phyloP scores from a whole-genome alignment of 1,284 basidiomycete species.

The Austroboletus niveus region DNA sequence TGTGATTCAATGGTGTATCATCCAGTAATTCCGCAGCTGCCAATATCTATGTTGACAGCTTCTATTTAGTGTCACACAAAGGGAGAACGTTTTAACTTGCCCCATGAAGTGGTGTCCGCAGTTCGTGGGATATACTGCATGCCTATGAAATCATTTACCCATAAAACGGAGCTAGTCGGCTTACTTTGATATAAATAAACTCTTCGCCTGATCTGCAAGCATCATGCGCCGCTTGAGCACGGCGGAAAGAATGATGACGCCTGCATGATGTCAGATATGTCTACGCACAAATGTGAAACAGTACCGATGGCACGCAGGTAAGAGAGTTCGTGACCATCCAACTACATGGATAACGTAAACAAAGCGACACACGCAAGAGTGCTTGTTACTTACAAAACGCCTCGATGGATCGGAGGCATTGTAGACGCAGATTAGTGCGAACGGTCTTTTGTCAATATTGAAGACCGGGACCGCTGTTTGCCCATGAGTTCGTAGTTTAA shows the following conservation, averaged over 20 bases:
- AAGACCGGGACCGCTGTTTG: slow-evolving; percentile 82
- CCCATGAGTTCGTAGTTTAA: slow-evolving; percentile 3
- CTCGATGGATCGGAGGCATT: slow-evolving; percentile 78
- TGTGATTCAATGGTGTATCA: slow-evolving; percentile 79
- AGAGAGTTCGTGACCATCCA: slow-evolving; percentile 91
- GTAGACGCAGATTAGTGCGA: slow-evolving; percentile 90
- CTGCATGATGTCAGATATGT: slow-evolving; percentile 35
- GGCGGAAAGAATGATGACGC: slow-evolving; percentile 92
- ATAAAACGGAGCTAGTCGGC: slow-evolving; percentile 23
- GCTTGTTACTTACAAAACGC: slow-evolving; percentile 61
- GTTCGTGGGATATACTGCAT: slow-evolving; percentile 87
- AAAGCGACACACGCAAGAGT: background rate
- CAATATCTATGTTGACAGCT: slow-evolving; percentile 56
- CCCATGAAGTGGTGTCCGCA: slow-evolving; percentile 87
- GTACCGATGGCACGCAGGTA: slow-evolving; percentile 85
- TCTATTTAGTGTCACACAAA: background rate
- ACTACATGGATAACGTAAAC: slow-evolving; percentile 38
- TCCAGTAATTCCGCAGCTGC: slow-evolving; percentile 87
- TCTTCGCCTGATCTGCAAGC: slow-evolving; percentile 91
- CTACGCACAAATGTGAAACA: slow-evolving; percentile 2
- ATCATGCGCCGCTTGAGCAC: slow-evolving; percentile 93
- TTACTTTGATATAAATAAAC: slow-evolving; percentile 87
- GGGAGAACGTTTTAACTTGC: slow-evolving; percentile 37
- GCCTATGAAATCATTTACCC: slow-evolving; percentile 5
- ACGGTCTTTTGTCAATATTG: slow-evolving; percentile 91